Conservation (phyloP, 352 stramenopile species). For the Globisporangium megalacanthum region DNA sequence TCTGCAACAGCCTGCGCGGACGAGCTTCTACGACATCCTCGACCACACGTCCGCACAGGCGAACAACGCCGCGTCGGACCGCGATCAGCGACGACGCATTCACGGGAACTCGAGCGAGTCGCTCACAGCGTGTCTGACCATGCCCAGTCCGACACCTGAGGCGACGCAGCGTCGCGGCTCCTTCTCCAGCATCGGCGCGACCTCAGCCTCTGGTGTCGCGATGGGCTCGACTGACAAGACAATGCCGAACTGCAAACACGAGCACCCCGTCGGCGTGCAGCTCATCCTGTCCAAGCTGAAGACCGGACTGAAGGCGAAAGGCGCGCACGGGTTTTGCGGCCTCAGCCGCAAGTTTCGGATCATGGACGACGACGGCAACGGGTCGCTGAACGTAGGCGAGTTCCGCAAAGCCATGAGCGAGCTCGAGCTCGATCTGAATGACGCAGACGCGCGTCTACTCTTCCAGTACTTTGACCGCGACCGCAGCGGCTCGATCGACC, state of each 20-base stretch:
- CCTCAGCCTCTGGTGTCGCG: neutral
- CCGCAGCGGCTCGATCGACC: slow-evolving; percentile 64
- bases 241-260: slow-evolving; percentile 13
- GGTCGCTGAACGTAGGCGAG: slow-evolving; percentile 61
- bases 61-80: slow-evolving; percentile 13
- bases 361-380: slow-evolving; percentile 77
- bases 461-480: slow-evolving; percentile 86
- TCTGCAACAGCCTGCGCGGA: slow-evolving; percentile 11
- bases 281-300: slow-evolving; percentile 51
- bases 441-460: slow-evolving; percentile 57
- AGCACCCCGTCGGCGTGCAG: slow-evolving; percentile 44
- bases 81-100: slow-evolving; percentile 11
- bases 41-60: slow-evolving; percentile 35
- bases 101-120: slow-evolving; percentile 46
- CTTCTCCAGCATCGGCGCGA: neutral
- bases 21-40: slow-evolving; percentile 53
- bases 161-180: neutral
- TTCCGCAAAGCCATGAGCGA: slow-evolving; percentile 66
- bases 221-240: neutral
- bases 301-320: slow-evolving; percentile 44
- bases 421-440: slow-evolving; percentile 44
- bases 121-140: slow-evolving; percentile 49
- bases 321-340: slow-evolving; percentile 66
- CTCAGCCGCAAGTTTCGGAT: slow-evolving; percentile 69
- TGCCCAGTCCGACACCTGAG: neutral